These are phyloP conservation scores for Fusarium chaquense DNA, from an alignment of 2,329 filamentous ascomycete genomes.

Conservation along the genomic window DNA sequence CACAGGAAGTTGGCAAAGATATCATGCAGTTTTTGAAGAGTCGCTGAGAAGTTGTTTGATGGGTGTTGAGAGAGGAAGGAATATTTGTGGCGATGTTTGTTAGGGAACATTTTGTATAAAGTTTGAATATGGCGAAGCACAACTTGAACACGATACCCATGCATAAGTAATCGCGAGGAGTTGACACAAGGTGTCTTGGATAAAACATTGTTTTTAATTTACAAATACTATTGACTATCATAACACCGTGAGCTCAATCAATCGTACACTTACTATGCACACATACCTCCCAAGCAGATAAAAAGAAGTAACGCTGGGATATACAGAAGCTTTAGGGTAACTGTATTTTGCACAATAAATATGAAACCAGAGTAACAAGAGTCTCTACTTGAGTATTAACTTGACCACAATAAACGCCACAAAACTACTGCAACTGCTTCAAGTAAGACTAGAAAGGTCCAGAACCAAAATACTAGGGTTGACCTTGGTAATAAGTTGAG, in stretches of 20 bases:
- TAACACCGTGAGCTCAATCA: not conserved
- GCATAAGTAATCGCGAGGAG: no score
- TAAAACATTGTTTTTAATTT: no score
- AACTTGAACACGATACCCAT: no score
- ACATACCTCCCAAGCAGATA: not conserved
- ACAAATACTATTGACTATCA: no score
- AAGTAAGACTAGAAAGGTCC: not conserved
- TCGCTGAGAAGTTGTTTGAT: not conserved
- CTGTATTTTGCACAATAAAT: no score
- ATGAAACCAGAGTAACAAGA: not conserved
- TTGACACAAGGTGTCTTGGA: no score
- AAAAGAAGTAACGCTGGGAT: not conserved
- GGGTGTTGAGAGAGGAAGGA: not conserved
- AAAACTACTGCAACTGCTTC: no score
- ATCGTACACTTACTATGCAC: not conserved
- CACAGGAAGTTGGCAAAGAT: no score
- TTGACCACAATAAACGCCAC: not conserved
- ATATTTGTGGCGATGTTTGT: not conserved
- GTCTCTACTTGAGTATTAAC: not conserved
- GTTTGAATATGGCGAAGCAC: no score
- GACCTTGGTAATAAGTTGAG: slow-evolving; percentile 6
- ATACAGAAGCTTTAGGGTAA: not conserved
- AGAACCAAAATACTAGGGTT: not conserved
- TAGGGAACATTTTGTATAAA: not conserved
- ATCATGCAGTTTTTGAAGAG: not conserved